Conservation (phyloP, 73 alveolate species). For the Paramecium octaurelia region DNA sequence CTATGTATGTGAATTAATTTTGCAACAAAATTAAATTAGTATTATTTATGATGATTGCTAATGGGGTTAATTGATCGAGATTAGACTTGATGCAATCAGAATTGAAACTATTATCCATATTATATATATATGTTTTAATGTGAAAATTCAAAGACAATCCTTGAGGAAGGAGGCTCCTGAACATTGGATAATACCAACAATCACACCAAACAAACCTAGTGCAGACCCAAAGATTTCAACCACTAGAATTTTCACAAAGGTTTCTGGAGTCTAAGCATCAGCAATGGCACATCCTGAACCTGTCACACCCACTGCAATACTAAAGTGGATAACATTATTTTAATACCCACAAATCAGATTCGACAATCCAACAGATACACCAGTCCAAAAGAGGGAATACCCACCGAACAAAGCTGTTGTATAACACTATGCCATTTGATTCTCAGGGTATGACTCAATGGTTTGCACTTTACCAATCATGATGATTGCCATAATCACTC, state of each 20-base stretch:
- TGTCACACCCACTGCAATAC: conserved; percentile 89
- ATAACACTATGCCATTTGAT: conserved; percentile 29
- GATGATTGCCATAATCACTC: conserved; percentile 97
- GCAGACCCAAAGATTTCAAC: conserved; percentile 95
- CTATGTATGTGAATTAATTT: background rate
- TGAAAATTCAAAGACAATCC: background rate
- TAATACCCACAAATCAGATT: conserved; percentile 92
- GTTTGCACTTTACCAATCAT: conserved; percentile 83
- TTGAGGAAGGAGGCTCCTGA: conserved; percentile 70
- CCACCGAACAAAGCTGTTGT: conserved; percentile 69
- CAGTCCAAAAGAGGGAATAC: conserved; percentile 92
- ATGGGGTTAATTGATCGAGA: background rate
- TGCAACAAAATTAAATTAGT: background rate
- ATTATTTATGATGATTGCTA: background rate
- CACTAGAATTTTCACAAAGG: conserved; percentile 95
- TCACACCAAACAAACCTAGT: conserved; percentile 85
- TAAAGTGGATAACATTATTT: conserved; percentile 29
- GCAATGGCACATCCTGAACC: conserved; percentile 98
- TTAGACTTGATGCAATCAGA: background rate
- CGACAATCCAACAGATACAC: conserved; percentile 95
- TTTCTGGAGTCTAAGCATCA: conserved; percentile 94
- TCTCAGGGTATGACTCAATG: background rate
- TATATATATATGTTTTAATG: background rate
- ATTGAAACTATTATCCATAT: background rate
- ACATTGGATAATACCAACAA: conserved; percentile 89